A percentile compares a stretch with the other conserved stretches of the same genome.
Evolutionary conservation across 257 asterid genomes (phyloP).

Genomic region (Nicotiana noctiflora): DNA sequence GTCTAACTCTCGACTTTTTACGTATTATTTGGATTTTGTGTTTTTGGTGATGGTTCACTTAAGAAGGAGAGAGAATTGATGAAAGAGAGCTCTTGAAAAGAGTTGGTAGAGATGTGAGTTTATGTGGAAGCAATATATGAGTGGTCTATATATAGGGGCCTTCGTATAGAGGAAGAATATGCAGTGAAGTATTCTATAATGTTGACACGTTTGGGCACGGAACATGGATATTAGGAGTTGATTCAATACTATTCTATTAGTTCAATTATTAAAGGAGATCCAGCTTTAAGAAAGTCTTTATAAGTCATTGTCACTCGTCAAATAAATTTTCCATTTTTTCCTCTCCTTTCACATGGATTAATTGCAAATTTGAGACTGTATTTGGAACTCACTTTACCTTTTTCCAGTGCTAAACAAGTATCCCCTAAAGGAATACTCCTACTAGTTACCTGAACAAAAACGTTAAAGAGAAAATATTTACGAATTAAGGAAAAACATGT

Average conservation of each 20-base stretch:
- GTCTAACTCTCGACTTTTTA: not conserved
- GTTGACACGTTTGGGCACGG: not conserved
- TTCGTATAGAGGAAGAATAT: not conserved
- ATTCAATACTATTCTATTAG: not conserved
- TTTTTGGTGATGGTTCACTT: too few relatives aligned
- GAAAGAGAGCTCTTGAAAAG: not conserved
- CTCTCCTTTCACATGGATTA: not conserved
- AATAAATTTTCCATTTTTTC: not conserved
- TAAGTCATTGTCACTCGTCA: not conserved
- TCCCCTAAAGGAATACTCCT: not conserved
- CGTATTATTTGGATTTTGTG: too few relatives aligned
- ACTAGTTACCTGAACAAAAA: not conserved
- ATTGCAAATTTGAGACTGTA: not conserved
- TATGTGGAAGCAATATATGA: not conserved
- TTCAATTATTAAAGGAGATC: not conserved
- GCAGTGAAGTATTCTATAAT: not conserved
- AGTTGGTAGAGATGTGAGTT: not conserved
- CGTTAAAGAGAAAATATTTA: too few relatives aligned
- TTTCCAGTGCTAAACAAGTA: too few relatives aligned
- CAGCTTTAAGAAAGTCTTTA: not conserved
- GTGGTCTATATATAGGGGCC: too few relatives aligned
- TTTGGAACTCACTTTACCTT: not conserved
- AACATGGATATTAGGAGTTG: not conserved
- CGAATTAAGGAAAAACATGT: not conserved
- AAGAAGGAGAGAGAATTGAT: not conserved